These are phyloP conservation scores for Dictyostelium firmibasis DNA, from an alignment of 78 protist species.

Conservation along the genomic window DNA sequence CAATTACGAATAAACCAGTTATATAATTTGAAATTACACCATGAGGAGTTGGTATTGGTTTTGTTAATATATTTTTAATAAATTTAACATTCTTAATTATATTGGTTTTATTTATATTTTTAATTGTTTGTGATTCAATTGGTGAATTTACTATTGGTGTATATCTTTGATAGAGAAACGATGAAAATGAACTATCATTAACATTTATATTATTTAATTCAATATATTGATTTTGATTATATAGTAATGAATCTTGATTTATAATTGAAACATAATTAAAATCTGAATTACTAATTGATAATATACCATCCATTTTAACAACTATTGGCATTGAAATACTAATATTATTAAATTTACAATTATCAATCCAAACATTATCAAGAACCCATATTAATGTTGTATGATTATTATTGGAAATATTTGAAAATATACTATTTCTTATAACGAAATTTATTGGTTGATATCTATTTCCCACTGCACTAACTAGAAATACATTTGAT, in stretches of 20 bases:
- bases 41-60: not conserved
- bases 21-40: not conserved
- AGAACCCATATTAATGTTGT: not conserved
- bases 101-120: not conserved
- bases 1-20: not conserved
- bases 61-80: not conserved
- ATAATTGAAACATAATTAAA: not conserved
- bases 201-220: not conserved
- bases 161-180: not conserved
- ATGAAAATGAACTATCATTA: not conserved
- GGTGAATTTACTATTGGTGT: not conserved
- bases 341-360: not conserved
- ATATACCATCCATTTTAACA: not conserved
- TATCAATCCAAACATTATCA: not conserved
- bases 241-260: not conserved
- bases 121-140: not conserved
- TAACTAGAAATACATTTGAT: not conserved
- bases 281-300: not conserved
- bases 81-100: not conserved
- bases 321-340: not conserved
- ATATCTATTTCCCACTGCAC: not conserved
- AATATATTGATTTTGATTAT: not conserved
- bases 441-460: not conserved
- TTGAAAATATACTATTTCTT: not conserved
- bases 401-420: not conserved